Evolutionary conservation across 192 early-diverging fungal species (phyloP), one percentile per base, ranked within the genome.

Genomic region (Fimicolochytrium jonesii): DNA sequence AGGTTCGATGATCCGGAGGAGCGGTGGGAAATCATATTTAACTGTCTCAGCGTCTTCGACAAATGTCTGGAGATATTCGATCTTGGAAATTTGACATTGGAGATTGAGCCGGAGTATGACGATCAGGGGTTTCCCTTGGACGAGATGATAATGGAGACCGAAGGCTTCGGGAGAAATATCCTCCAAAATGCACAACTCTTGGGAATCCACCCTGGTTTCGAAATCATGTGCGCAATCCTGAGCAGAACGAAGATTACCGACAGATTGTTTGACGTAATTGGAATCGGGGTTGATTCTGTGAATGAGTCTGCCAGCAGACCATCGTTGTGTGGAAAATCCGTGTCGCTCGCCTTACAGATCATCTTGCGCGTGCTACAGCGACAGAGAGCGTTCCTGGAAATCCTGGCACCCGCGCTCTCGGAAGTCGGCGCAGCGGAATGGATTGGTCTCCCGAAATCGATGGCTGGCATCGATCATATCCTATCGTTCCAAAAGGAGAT

Each of bases 171-270:
- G 4, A 36, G 6, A 13, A 51, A 68, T n/a, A 37, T 56, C 15
- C 52, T 45, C n/a, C 58, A 42, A 36, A 72, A 64, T 15, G 50
- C 37, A 45, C 59, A 77, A 45, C 49, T 60, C 29, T 56, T 88
- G 60, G 69, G 78, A 0, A 73, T 81, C 17, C 92, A 96, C 34
- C 93, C 95, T 0, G 94, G 91, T 4, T 98, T 89, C 60, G 88
- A 91, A 50, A 73, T 98, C 26, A 64, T 88, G 39, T 80, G 86
- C 28, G 77, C 88, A 13, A 62, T 97, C 2, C 67, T 98, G n/a
- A 86, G 82, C 0, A 86, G 87, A 7, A 85, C 87, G n/a, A 74
- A 79, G 42, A 78, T 94, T 17, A 74, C 85, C 23, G 77, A 80
- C 20, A 73, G 76, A 29, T 62, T 98, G 4, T 87, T 97, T 69